phyloP scores from a whole-genome alignment of 331 rosid genomes.

The Quercus phellos region DNA sequence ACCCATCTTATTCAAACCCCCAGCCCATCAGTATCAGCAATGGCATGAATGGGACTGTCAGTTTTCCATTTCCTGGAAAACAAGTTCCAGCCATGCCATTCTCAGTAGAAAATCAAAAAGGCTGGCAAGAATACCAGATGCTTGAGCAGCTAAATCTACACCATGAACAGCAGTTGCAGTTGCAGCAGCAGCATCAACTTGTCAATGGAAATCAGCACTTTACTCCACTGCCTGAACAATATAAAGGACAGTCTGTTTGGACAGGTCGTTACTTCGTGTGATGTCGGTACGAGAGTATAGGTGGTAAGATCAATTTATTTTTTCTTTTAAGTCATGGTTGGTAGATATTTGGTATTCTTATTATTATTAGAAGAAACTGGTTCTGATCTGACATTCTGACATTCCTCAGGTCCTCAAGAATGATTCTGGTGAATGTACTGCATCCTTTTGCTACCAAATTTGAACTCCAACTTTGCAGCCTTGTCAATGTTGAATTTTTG shows the following conservation, averaged over 20 bases:
- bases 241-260: conserved; percentile 85
- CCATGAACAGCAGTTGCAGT: conserved; percentile 69
- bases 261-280: conserved; percentile 83
- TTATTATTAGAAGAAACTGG: neutral
- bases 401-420: conserved; percentile 49
- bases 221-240: conserved; percentile 69
- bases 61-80: conserved; percentile 88
- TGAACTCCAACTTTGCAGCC: conserved; percentile 61
- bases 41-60: conserved; percentile 46
- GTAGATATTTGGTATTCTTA: neutral
- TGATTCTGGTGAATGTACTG: conserved; percentile 59
- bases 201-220: conserved; percentile 56
- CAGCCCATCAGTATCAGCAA: conserved; percentile 39
- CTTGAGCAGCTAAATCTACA: conserved; percentile 51
- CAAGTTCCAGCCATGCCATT: conserved; percentile 52
- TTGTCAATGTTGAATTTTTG: conserved; percentile 50
- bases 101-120: conserved; percentile 57
- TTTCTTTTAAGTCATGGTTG: neutral
- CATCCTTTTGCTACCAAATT: conserved; percentile 54
- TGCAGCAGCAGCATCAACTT: conserved; percentile 42
- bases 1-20: conserved; percentile 38
- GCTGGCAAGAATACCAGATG: conserved; percentile 63
- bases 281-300: conserved; percentile 50
- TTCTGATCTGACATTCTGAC: conserved; percentile 15
- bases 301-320: conserved; percentile 52